Conservation (phyloP, 768 basidiomycete genomes). For the Amanita jacksonii region DNA sequence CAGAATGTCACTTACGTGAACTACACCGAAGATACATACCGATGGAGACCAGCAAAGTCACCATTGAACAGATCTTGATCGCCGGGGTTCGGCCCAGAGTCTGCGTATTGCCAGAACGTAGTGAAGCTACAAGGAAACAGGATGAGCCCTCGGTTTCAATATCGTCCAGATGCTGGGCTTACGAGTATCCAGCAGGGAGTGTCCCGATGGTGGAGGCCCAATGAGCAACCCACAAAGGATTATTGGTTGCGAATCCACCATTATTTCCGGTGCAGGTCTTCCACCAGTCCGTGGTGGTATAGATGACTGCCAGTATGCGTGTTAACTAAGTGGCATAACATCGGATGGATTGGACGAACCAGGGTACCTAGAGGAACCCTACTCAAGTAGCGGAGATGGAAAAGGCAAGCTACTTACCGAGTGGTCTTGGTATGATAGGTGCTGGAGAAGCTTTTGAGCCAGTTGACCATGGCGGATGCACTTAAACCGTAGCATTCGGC, state of each 20-base stretch:
- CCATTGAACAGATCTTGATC: conserved; percentile 53
- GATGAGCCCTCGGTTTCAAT: no score
- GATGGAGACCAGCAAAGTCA: conserved; percentile 17
- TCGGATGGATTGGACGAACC: no score
- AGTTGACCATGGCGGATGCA: conserved; percentile 46
- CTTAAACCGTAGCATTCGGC: conserved; percentile 27
- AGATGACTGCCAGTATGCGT: conserved; percentile 32
- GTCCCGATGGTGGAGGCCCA: conserved; percentile 40
- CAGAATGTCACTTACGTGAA: no score
- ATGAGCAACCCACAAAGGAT: conserved; percentile 54
- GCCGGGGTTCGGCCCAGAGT: conserved; percentile 45
- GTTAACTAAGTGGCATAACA: no score
- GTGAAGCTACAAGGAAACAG: conserved; percentile 25
- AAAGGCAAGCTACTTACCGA: conserved; percentile 23
- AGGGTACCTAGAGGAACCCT: no score
- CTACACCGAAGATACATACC: no score
- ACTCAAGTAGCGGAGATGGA: no score
- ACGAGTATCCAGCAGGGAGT: conserved; percentile 52
- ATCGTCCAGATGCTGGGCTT: no score
- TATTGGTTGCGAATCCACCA: conserved; percentile 35
- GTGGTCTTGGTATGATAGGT: conserved; percentile 42
- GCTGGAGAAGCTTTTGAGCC: conserved; percentile 52
- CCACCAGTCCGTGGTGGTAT: conserved; percentile 64
- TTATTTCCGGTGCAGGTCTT: conserved; percentile 54
- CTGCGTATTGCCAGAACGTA: conserved; percentile 56